Conservation (phyloP, 257 asterid species). For the Agastache rugosa region DNA sequence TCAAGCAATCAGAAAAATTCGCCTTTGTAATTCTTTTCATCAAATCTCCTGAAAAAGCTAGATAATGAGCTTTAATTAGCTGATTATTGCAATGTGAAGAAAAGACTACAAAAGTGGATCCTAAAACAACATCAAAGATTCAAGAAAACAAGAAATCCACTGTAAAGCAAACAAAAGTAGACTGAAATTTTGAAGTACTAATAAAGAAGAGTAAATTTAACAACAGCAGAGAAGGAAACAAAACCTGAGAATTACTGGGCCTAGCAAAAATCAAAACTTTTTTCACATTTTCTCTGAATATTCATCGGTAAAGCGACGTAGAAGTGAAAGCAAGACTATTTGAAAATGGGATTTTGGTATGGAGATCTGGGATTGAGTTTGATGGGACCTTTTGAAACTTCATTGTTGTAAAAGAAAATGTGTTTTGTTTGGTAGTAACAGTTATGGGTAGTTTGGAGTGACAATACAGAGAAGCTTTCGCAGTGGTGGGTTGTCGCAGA, state of each 20-base stretch:
- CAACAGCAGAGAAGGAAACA: constrained; percentile 33
- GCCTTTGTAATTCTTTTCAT: constrained; percentile 34
- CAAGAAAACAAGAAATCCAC: constrained; percentile 5
- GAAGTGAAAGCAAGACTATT: constrained; percentile 17
- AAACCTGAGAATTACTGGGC: constrained; percentile 29
- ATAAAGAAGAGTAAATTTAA: no score
- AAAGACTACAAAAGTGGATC: background rate
- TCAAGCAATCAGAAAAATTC: background rate
- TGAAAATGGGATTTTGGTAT: constrained; percentile 32
- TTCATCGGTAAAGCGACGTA: constrained; percentile 20
- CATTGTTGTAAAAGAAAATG: constrained; percentile 23
- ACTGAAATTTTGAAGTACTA: background rate
- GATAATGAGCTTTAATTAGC: constrained; percentile 16
- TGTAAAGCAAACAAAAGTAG: background rate
- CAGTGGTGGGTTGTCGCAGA: constrained; percentile 33
- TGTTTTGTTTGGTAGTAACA: constrained; percentile 35
- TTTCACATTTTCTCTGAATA: constrained; percentile 26
- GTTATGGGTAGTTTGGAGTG: constrained; percentile 35
- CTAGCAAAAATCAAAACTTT: constrained; percentile 36
- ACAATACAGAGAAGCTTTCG: constrained; percentile 22
- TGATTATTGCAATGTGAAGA: background rate
- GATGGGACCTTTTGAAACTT: constrained; percentile 41
- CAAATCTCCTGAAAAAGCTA: constrained; percentile 28
- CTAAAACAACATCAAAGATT: constrained; percentile 24
- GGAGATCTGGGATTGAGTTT: constrained; percentile 50